These are phyloP conservation scores for Colletotrichum sp. DNA, from an alignment of 2,329 filamentous ascomycete species.

Conservation along the genomic window DNA sequence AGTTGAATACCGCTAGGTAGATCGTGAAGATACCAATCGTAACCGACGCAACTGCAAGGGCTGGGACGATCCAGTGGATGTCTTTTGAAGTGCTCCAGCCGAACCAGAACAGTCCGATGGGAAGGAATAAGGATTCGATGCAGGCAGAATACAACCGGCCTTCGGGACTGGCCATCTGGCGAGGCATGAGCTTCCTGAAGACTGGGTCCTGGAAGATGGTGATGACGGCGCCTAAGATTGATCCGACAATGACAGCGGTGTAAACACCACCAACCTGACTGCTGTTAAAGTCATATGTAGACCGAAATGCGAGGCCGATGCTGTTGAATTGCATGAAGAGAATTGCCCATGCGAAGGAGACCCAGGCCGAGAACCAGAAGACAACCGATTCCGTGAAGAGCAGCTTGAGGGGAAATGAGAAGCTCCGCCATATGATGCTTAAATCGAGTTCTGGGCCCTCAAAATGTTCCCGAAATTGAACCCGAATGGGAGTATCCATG, in stretches of 20 bases:
- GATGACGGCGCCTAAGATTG: slow-evolving; percentile 55
- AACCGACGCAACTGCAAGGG: slow-evolving; percentile 64
- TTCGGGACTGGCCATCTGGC: slow-evolving; percentile 50
- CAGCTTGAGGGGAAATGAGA: slow-evolving; percentile 41
- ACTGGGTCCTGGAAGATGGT: slow-evolving; percentile 62
- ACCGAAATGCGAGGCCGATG: slow-evolving; percentile 70
- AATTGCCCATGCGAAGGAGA: slow-evolving; percentile 73
- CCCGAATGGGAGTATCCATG: background rate
- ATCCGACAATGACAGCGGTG: slow-evolving; percentile 41
- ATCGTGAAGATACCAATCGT: slow-evolving; percentile 73
- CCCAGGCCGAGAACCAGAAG: slow-evolving; percentile 73
- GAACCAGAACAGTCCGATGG: slow-evolving; percentile 73
- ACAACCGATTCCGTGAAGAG: slow-evolving; percentile 65
- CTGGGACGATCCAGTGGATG: slow-evolving; percentile 68
- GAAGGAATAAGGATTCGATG: slow-evolving; percentile 65
- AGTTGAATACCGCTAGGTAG: slow-evolving; percentile 73
- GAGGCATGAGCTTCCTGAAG: slow-evolving; percentile 52
- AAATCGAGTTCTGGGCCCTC: slow-evolving; percentile 24
- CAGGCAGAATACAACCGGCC: slow-evolving; percentile 69
- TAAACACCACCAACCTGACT: slow-evolving; percentile 69
- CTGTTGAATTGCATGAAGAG: slow-evolving; percentile 65
- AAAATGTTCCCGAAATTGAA: background rate
- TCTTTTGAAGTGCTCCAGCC: slow-evolving; percentile 61
- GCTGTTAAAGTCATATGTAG: slow-evolving; percentile 63
- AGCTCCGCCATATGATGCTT: slow-evolving; percentile 29